Conservation (phyloP, 2,329 filamentous ascomycete genomes). For the Aulographum hederae region DNA sequence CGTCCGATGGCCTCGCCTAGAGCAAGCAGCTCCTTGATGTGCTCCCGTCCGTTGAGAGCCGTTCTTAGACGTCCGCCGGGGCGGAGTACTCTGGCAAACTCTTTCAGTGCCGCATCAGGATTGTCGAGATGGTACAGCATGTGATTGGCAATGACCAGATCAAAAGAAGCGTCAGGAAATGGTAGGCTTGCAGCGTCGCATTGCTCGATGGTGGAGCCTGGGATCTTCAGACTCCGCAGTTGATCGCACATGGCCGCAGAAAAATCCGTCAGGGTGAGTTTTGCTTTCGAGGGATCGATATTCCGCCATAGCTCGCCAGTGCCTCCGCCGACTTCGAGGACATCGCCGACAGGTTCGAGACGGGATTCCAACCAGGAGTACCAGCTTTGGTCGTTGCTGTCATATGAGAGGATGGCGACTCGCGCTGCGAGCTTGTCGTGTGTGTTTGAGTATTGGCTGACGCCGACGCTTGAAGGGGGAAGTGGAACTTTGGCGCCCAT, state of each 20-base stretch:
- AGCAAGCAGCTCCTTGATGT: constrained; percentile 6
- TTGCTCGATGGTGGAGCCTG: too few species aligned
- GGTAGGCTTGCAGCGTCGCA: too few species aligned
- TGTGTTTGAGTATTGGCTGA: constrained; percentile 6
- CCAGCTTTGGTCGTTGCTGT: constrained; percentile 6
- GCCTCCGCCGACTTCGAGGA: constrained; percentile 8
- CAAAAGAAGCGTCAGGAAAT: too few species aligned
- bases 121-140: too few species aligned
- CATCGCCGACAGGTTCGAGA: constrained; percentile 3
- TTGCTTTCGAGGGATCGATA: constrained; percentile 2
- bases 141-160: too few species aligned
- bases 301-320: constrained; percentile 8
- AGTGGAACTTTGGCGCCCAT: too few species aligned
- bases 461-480: constrained; percentile 5
- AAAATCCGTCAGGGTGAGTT: constrained; percentile 7
- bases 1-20: too few species aligned
- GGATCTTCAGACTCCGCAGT: constrained; percentile 3
- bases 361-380: constrained; percentile 5
- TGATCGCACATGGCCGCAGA: constrained; percentile 7
- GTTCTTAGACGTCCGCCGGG: constrained; percentile 4
- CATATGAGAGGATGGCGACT: constrained; percentile 7
- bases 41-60: constrained; percentile 6
- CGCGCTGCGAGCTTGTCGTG: constrained; percentile 5
- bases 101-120: too few species aligned
- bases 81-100: constrained; percentile 6